Conservation (phyloP, 106 monocot species). For the Acorus calamus region DNA sequence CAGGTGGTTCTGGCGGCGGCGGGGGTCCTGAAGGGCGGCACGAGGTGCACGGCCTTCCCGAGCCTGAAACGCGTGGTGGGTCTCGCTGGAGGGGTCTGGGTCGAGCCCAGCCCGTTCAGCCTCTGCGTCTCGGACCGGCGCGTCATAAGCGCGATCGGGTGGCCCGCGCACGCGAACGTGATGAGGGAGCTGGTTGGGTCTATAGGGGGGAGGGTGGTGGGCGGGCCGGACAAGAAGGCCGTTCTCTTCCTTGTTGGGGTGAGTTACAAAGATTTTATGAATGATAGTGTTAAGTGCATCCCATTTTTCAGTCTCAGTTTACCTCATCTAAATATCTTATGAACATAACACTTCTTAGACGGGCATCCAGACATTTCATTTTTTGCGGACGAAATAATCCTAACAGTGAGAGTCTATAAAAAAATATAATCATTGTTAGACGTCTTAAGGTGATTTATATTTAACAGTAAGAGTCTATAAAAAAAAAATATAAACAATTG, state of each 20-base stretch:
- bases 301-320: no score
- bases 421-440: no score
- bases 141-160: constrained; percentile 9
- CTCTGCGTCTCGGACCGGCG: background rate
- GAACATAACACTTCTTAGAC: no score
- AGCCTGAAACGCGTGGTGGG: constrained; percentile 1
- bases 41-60: constrained; percentile 5
- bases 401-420: no score
- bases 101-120: background rate
- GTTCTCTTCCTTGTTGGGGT: constrained; percentile 14
- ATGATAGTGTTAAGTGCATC: no score
- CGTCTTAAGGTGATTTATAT: no score
- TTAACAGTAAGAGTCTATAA: no score
- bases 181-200: background rate
- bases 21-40: background rate
- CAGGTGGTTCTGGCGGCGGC: constrained; percentile 14
- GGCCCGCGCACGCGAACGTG: constrained; percentile 8
- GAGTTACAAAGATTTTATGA: background rate
- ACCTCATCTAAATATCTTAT: no score
- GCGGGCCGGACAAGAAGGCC: background rate
- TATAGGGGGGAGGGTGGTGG: background rate
- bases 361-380: no score
- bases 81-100: constrained; percentile 1
- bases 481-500: no score
- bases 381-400: no score